These are phyloP conservation scores for Aspergillus bridgeri DNA, from an alignment of 495 filamentous ascomycete genomes.

Conservation along the genomic window DNA sequence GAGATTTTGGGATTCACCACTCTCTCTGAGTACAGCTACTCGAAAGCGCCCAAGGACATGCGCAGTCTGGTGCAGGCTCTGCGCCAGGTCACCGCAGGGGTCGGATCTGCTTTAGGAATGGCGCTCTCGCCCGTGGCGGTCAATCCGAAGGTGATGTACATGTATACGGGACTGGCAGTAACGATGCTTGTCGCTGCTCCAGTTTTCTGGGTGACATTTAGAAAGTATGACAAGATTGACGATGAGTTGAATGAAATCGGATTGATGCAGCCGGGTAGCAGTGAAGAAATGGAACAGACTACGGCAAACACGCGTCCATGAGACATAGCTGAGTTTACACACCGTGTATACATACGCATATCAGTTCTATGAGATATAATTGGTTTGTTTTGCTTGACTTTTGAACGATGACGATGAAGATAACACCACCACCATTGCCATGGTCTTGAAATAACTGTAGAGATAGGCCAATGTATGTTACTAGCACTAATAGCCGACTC, in stretches of 20 bases:
- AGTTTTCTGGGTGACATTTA: not conserved
- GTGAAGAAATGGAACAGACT: not conserved
- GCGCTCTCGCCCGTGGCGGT: not conserved
- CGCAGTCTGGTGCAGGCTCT: not conserved
- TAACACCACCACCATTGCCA: no score
- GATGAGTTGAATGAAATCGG: not conserved
- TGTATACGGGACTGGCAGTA: not conserved
- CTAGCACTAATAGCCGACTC: no score
- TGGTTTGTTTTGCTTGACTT: no score
- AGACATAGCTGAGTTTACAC: no score
- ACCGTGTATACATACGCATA: no score
- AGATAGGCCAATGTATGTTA: no score
- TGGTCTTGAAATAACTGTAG: no score
- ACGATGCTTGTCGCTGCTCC: not conserved
- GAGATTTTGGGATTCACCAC: not conserved
- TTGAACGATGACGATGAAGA: no score
- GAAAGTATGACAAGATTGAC: not conserved
- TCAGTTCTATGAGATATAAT: no score
- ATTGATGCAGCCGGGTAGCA: not conserved
- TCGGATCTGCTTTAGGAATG: not conserved
- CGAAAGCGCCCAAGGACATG: conserved; percentile 2
- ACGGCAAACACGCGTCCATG: not conserved
- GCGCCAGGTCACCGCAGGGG: not conserved
- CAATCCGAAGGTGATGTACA: not conserved
- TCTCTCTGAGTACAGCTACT: conserved; percentile 1